Conservation (phyloP, 2,329 filamentous ascomycete genomes). For the Fusarium domesticum region DNA sequence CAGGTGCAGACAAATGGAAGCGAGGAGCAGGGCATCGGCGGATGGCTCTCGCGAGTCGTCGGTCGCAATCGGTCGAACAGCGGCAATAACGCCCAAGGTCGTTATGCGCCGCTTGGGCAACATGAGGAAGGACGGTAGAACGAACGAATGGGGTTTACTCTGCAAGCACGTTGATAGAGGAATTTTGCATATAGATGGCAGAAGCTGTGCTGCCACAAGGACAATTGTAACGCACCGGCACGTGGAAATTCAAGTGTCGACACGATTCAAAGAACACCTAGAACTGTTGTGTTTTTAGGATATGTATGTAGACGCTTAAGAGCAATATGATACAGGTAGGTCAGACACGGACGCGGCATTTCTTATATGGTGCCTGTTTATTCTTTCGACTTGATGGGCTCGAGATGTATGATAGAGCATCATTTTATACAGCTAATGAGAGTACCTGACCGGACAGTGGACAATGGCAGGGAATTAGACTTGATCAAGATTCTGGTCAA, state of each 20-base stretch:
- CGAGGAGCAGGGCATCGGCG: slow-evolving; percentile 45
- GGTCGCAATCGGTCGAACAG: slow-evolving; percentile 39
- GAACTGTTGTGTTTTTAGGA: too few relatives aligned
- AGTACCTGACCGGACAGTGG: not conserved
- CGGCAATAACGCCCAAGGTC: slow-evolving; percentile 39
- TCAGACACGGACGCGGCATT: slow-evolving; percentile 8
- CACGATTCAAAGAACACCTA: not conserved
- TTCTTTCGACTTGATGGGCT: too few relatives aligned
- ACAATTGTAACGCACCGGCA: slow-evolving; percentile 14
- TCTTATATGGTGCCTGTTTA: too few relatives aligned
- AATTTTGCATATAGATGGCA: slow-evolving; percentile 41
- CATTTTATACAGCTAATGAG: not conserved
- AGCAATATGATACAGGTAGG: slow-evolving; percentile 8
- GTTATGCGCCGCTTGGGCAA: slow-evolving; percentile 43
- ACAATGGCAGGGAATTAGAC: not conserved
- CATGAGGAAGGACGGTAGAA: slow-evolving; percentile 36
- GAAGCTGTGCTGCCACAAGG: slow-evolving; percentile 18
- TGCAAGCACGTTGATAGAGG: slow-evolving; percentile 25
- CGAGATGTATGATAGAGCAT: not conserved
- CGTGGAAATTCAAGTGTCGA: not conserved
- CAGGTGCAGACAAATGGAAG: slow-evolving; percentile 33
- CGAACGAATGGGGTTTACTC: slow-evolving; percentile 22
- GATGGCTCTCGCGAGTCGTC: slow-evolving; percentile 47
- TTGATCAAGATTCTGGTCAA: not conserved
- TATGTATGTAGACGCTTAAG: too few relatives aligned